Evolutionary conservation across 352 stramenopile species (phyloP).

Genomic region (Globisporangium viniferum): DNA sequence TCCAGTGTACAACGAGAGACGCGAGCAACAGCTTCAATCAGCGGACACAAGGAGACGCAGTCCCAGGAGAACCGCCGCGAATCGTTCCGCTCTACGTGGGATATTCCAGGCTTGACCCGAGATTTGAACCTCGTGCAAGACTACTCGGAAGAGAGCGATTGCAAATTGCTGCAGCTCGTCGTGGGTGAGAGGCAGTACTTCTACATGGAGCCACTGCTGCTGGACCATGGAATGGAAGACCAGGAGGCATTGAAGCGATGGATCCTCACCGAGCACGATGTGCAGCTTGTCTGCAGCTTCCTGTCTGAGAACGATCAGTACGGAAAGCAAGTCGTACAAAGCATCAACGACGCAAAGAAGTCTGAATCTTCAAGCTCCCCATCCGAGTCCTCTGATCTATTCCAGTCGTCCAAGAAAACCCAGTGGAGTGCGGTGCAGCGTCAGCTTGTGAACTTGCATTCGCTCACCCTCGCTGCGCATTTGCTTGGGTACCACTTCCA

Average conservation of each 20-base stretch:
- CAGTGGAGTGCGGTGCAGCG: constrained; percentile 59
- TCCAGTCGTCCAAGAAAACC: constrained; percentile 40
- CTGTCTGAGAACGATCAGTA: constrained; percentile 23
- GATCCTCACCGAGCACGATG: constrained; percentile 36
- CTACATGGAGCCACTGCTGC: constrained; percentile 54
- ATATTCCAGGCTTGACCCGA: constrained; percentile 48
- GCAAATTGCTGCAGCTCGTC: constrained; percentile 53
- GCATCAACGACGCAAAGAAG: not conserved
- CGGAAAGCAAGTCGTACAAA: constrained; percentile 29
- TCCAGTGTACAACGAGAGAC: constrained; percentile 1
- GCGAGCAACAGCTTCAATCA: not conserved
- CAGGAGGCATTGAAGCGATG: constrained; percentile 26
- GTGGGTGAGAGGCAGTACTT: constrained; percentile 76
- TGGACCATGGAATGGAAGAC: constrained; percentile 20
- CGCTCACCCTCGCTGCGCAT: constrained; percentile 54
- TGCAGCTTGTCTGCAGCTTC: constrained; percentile 36
- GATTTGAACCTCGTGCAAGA: constrained; percentile 81
- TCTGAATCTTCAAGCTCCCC: not conserved
- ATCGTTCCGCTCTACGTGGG: constrained; percentile 58
- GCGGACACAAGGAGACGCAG: not conserved
- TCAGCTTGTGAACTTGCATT: constrained; percentile 48
- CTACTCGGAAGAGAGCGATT: constrained; percentile 65
- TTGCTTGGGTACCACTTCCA: constrained; percentile 60
- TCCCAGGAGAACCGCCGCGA: constrained; percentile 17
- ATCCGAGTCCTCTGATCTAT: constrained; percentile 18